Evolutionary conservation across 2,329 filamentous ascomycete genomes (phyloP), one percentile per base, ranked within the genome.

Genomic region (Verticillium albo-atrum): DNA sequence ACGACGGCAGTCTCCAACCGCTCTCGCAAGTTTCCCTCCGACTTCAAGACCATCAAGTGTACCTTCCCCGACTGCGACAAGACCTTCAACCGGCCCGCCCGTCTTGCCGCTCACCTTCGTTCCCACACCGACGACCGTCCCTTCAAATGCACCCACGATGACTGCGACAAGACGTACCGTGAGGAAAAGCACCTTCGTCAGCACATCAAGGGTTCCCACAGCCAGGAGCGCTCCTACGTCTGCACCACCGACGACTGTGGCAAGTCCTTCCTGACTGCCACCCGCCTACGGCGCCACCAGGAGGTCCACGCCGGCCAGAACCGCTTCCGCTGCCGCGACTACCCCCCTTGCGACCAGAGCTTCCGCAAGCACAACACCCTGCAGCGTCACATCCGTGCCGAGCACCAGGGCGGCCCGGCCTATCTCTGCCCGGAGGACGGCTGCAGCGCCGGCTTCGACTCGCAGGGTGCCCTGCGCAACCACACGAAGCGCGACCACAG

Each of bases 331-430:
- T 97, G 92, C 69, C 86, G 82, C 25, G 88, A 85, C 34, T 88
- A 85, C 65, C 81, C 83, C 2, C 85, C 83, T 1, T 97, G 92
- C 74, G 82, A 84, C 20, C 84, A 91, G 74, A 86, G 85, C 23
- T 98, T 97, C 72, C 85, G 94, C 62, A 97, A 97, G 74, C 89
- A 92, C 70, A 87, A 92, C 64, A 96, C 92, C 0, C 81, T 97
- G 17, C 87, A 93, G 70, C 88, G 90, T 56, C 94, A 98, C 71
- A 84, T 97, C 63, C 85, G 88, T 58, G 84, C 85, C 10, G 88
- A 87, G 14, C 94, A 98, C 72, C 77, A 94, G 42, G 79, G 88
- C 28, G 75, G 89, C 61, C 85, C 88, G 53, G 86, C 91, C 0
- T 96, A 87, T 68, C 80, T 81, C 5, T 98, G 94, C 72, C 77